Base-by-base conservation (phyloP, 2,329 filamentous ascomycete species). In the Phialocephala sp. region DNA sequence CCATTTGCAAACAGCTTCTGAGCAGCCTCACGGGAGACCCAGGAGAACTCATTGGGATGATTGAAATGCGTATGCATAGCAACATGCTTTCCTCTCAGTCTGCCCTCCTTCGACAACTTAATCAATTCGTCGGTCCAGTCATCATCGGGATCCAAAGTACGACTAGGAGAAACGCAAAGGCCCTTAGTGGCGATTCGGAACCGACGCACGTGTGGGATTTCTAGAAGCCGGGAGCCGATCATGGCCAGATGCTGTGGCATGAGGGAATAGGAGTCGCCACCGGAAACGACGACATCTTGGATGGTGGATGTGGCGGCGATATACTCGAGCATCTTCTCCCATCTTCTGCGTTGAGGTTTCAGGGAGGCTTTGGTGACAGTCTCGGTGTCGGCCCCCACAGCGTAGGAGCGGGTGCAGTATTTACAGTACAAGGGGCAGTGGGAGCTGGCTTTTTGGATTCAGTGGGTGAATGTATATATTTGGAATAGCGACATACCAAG, bases 61-160 rank as follows among this genome's bases (percentile, higher is more conserved):
- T 89, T 89, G 76, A 89, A 87, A 71, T 90, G 88, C 0, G 87
- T 90, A 72, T 90, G 87, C 62, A 89, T 77, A 4, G 86, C 87
- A 69, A 89, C 81, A 59, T 84, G 80, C 73, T 89, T 89, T 5
- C 86, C 86, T 27, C 82, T 79, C 58, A 76, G 72, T 63, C 81
- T 81, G 3, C 84, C 87, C 64, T 78, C 76, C 57, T 83, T 79
- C 0, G 82, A 81, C 1, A 90, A 74, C 4, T 78, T 77, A 35
- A 87, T 80, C 52, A 89, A 76, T 0, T 83, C 79, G 2, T 81
- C 76, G 1, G 81, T 78, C 87, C 87, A 90, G 4, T 71, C 71
- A 69, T 89, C 87, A 0, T 74, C 72, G 1, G 70, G 68, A 68
- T 89, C 84, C 0, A 87, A 72, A 27, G 88, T 80, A 4, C 87